These are phyloP conservation scores for Voacanga thouarsii DNA, from an alignment of 257 asterid species.

Conservation along the genomic window DNA sequence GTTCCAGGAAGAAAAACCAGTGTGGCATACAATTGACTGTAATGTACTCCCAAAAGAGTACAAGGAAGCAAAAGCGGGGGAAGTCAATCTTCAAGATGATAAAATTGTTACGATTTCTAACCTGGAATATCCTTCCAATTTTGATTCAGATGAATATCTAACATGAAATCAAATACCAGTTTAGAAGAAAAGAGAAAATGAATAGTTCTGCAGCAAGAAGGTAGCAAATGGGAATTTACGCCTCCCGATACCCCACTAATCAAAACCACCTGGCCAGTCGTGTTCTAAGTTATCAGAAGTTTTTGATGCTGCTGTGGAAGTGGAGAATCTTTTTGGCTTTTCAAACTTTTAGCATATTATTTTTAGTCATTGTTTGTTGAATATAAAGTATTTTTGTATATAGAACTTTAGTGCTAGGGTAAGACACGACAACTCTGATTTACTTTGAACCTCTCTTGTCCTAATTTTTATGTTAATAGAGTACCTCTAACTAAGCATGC, in stretches of 20 bases:
- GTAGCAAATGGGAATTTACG: not conserved
- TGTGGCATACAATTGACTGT: slow-evolving; percentile 81
- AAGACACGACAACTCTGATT: not conserved
- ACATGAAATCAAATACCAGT: slow-evolving; percentile 4
- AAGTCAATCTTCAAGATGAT: slow-evolving; percentile 33
- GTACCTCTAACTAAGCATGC: too few species aligned
- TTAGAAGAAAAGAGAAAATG: not conserved
- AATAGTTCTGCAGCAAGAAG: not conserved
- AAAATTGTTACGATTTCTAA: slow-evolving; percentile 62
- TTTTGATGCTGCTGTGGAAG: too few species aligned
- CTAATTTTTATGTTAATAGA: not conserved
- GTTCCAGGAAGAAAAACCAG: slow-evolving; percentile 83
- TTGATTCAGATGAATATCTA: slow-evolving; percentile 42
- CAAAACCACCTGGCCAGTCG: not conserved
- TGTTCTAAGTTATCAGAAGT: not conserved
- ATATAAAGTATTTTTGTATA: not conserved
- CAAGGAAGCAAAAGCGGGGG: slow-evolving; percentile 35
- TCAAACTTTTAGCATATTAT: not conserved
- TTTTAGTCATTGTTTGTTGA: not conserved
- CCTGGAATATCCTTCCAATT: slow-evolving; percentile 20
- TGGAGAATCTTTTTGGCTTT: not conserved
- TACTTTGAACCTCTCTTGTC: not conserved
- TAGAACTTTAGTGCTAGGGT: not conserved
- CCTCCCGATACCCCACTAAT: not conserved
- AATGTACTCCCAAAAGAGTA: slow-evolving; percentile 59